Conservation (phyloP, 1,284 basidiomycete genomes). For the Neolentinus lepideus region DNA sequence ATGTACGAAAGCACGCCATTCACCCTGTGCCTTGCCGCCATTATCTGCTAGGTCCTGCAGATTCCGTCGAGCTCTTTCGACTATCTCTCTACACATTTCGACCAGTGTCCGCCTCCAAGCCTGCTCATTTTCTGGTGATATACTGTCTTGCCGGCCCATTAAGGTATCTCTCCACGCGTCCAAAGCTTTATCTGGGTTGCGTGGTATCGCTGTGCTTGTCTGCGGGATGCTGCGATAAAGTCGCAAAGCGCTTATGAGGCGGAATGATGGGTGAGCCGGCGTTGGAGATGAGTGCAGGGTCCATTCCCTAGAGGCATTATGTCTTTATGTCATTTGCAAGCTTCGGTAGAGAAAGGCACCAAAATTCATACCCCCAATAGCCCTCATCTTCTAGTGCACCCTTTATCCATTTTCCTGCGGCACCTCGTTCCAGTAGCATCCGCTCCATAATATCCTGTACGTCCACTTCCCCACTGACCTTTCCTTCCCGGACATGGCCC, state of each 20-base stretch:
- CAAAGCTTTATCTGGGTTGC: slow-evolving; percentile 21
- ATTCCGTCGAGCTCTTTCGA: slow-evolving; percentile 21
- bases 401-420: slow-evolving; percentile 37
- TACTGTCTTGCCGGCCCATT: slow-evolving; percentile 30
- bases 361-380: slow-evolving; percentile 67
- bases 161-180: slow-evolving; percentile 50
- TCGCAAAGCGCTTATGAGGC: slow-evolving; percentile 64
- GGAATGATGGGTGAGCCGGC: slow-evolving; percentile 70
- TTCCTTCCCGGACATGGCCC: slow-evolving; percentile 20
- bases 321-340: slow-evolving; percentile 6
- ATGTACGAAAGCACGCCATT: slow-evolving; percentile 26
- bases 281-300: slow-evolving; percentile 52
- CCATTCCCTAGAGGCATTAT: slow-evolving; percentile 60
- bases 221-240: slow-evolving; percentile 38
- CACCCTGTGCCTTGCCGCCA: slow-evolving; percentile 2
- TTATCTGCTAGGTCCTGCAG: slow-evolving; percentile 6
- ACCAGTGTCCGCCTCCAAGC: slow-evolving; percentile 27
- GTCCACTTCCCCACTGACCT: slow-evolving; percentile 47
- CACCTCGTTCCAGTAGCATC: slow-evolving; percentile 34
- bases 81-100: slow-evolving; percentile 29
- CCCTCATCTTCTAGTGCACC: slow-evolving; percentile 45
- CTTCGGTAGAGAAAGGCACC: slow-evolving; percentile 2
- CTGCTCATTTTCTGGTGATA: slow-evolving; percentile 44
- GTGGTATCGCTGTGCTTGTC: neutral
- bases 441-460: slow-evolving; percentile 50